Conservation (phyloP, 306 rosid genomes). For the Cicer arietinum region DNA sequence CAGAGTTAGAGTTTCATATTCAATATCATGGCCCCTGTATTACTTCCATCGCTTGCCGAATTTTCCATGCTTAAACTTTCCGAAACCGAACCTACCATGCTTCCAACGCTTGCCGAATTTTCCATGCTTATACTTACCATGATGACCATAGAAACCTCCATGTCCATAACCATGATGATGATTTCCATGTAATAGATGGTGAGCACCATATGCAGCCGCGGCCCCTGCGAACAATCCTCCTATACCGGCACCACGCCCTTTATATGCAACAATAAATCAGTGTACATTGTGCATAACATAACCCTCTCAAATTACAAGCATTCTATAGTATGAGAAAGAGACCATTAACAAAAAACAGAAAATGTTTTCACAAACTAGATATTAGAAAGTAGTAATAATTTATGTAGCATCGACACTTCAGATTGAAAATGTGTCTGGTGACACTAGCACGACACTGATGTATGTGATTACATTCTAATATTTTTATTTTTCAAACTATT, state of each 20-base stretch:
- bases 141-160: conserved; percentile 55
- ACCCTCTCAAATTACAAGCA: neutral
- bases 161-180: conserved; percentile 44
- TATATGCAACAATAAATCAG: neutral
- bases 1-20: conserved; percentile 22
- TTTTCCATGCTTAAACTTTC: conserved; percentile 66
- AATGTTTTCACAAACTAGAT: neutral
- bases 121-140: conserved; percentile 80
- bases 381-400: neutral
- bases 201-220: conserved; percentile 55
- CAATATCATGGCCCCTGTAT: conserved; percentile 1
- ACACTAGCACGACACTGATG: too few species aligned
- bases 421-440: too few species aligned
- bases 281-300: neutral
- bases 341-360: neutral
- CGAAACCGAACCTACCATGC: conserved; percentile 59
- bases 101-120: conserved; percentile 75
- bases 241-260: conserved; percentile 50
- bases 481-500: too few species aligned
- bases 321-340: neutral
- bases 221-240: conserved; percentile 58
- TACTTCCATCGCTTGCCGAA: conserved; percentile 66
- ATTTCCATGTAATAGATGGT: conserved; percentile 61
- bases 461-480: too few species aligned
- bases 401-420: too few species aligned